phyloP scores from a whole-genome alignment of 768 basidiomycete genomes.

The Fibroporia radiculosa region DNA sequence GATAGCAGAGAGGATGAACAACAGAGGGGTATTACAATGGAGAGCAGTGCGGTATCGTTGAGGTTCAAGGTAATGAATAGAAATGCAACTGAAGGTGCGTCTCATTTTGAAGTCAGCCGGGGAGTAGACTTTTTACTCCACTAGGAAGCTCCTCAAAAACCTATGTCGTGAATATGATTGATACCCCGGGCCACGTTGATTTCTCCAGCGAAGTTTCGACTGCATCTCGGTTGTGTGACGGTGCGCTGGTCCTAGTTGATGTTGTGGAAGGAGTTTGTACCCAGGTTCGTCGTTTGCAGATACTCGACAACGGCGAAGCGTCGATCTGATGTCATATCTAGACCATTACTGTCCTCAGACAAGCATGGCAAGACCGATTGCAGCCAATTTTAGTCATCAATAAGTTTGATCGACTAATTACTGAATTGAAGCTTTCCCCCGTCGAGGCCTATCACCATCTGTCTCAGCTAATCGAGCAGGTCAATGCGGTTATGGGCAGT shows the following conservation, averaged over 20 bases:
- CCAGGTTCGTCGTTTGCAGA: conserved; percentile 45
- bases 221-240: conserved; percentile 89
- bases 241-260: conserved; percentile 91
- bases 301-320: background rate
- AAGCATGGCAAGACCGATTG: conserved; percentile 88
- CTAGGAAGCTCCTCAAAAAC: conserved; percentile 54
- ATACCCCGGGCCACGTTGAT: conserved; percentile 98
- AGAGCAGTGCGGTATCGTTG: conserved; percentile 89
- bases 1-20: conserved; percentile 97
- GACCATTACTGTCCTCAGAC: conserved; percentile 92
- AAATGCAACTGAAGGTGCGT: conserved; percentile 48
- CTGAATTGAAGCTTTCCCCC: conserved; percentile 86
- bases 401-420: conserved; percentile 91
- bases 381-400: conserved; percentile 93
- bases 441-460: conserved; percentile 93
- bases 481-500: conserved; percentile 96
- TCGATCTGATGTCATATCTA: conserved; percentile 23
- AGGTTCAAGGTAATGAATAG: conserved; percentile 75
- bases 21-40: conserved; percentile 98
- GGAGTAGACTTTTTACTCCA: conserved; percentile 27
- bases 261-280: conserved; percentile 98
- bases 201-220: conserved; percentile 97
- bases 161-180: conserved; percentile 91
- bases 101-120: conserved; percentile 3
- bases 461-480: conserved; percentile 88